phyloP scores from a whole-genome alignment of 2,329 filamentous ascomycete species.

The Penicillium sp. region DNA sequence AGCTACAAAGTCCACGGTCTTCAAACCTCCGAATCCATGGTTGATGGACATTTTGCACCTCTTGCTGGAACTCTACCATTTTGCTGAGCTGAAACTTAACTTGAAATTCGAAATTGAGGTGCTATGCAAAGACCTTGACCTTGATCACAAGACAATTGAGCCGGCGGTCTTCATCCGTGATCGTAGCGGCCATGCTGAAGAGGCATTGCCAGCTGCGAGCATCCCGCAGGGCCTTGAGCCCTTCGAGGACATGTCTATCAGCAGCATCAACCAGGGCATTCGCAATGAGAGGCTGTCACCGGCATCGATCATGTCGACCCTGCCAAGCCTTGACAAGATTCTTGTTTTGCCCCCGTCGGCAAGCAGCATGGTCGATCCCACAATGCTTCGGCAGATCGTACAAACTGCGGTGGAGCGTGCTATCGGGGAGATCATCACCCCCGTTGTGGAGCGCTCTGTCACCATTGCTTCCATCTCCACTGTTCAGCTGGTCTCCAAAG shows the following conservation, averaged over 20 bases:
- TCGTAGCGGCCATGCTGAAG: constrained; percentile 60
- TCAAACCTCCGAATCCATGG: constrained; percentile 95
- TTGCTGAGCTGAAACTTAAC: constrained; percentile 88
- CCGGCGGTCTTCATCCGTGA: constrained; percentile 82
- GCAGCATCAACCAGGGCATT: constrained; percentile 63
- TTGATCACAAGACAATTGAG: constrained; percentile 90
- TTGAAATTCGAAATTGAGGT: constrained; percentile 99
- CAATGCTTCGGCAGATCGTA: constrained; percentile 67
- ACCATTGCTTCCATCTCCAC: constrained; percentile 97
- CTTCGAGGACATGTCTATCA: constrained; percentile 77
- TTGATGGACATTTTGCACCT: constrained; percentile 91
- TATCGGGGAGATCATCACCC: constrained; percentile 92
- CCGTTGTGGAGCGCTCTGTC: constrained; percentile 93
- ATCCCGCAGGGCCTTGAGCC: constrained; percentile 66
- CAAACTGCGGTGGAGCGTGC: constrained; percentile 80
- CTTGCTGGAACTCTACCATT: constrained; percentile 88
- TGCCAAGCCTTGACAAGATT: constrained; percentile 76
- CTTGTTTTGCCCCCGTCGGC: constrained; percentile 73
- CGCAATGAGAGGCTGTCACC: constrained; percentile 69
- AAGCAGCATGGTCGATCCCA: constrained; percentile 69
- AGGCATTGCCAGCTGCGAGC: constrained; percentile 51
- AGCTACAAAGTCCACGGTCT: constrained; percentile 77
- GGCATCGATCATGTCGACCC: constrained; percentile 68
- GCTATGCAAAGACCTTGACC: constrained; percentile 80
- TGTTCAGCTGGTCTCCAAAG: constrained; percentile 89